Percentiles rank a stretch among this genome's conserved stretches.
Evolutionary conservation across 2,329 filamentous ascomycete genomes (phyloP).

Genomic region (Talaromyces sp.): DNA sequence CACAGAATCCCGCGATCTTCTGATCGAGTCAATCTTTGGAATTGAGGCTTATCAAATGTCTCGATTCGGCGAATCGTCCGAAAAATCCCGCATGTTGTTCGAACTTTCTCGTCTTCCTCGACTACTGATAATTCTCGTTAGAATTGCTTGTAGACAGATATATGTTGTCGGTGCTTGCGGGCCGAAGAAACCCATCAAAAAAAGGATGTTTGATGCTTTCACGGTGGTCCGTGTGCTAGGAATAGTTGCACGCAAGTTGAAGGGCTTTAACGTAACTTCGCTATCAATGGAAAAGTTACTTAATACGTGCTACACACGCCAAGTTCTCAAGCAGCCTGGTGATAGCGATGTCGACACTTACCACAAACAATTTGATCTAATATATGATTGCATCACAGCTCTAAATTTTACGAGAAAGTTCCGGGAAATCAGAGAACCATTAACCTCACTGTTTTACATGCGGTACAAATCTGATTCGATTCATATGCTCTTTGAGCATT

Average conservation of each 20-base stretch:
- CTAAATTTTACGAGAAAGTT: constrained; percentile 2
- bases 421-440: background rate
- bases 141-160: constrained; percentile 7
- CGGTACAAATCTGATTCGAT: constrained; percentile 1
- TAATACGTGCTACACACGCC: constrained; percentile 6
- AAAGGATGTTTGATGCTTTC: constrained; percentile 12
- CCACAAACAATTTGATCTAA: background rate
- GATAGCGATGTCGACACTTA: constrained; percentile 2
- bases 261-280: background rate
- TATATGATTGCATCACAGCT: constrained; percentile 7
- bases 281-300: constrained; percentile 7
- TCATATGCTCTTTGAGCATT: background rate
- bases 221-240: constrained; percentile 1
- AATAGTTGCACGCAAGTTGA: background rate
- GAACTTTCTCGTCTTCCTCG: constrained; percentile 8
- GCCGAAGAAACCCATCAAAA: too few species aligned
- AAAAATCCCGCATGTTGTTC: constrained; percentile 3
- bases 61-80: background rate
- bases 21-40: constrained; percentile 8
- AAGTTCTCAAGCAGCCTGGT: constrained; percentile 1
- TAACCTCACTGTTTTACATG: background rate
- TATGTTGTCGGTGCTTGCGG: constrained; percentile 2
- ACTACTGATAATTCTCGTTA: constrained; percentile 3
- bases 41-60: constrained; percentile 5
- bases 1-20: background rate